Evolutionary conservation across 306 rosid species (phyloP), one percentile per base, ranked within the genome.

Genomic region (Cyamopsis tetragonoloba): DNA sequence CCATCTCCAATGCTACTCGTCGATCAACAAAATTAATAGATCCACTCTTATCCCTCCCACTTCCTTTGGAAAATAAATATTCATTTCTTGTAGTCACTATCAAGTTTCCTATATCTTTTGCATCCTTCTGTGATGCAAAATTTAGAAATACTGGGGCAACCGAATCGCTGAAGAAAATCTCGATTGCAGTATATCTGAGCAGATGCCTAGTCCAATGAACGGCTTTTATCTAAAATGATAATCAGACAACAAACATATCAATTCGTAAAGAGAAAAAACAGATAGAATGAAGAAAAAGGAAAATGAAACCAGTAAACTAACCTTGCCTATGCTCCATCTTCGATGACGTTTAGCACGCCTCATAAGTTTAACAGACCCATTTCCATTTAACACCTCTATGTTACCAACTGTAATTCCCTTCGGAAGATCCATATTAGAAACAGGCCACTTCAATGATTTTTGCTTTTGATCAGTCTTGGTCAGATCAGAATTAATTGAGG

Each of bases 321-420:
- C 98, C 97, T 89, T 93, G 78, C 85, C 83, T 70, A 93, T 74
- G 77, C 89, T 82, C 98, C 98, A 93, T 73, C 98, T 83, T 79
- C 98, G 72, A 62, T 89, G 96, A 58, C 98, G 98, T 76, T 86
- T 93, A 55, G 88, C 83, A 80, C 83, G 80, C 78, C 90, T 89
- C 71, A 81, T 75, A 15, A 71, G 82, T 79, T 81, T 89, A 72
- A 39, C 74, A 37, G 81, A 46, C 5, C 74, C 85, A 77, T 84
- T 77, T 58, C 85, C 98, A 70, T 86, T 80, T 50, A 72, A 55
- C 35, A 79, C 73, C 62, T 81, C 92, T 66, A 73, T 18, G 4
- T 78, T 70, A 73, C 88, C 82, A 1, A 62, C 70, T 14, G 75
- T 11, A 57, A 69, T 59, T 32, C 81, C 88, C 83, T 84, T 88